Conservation (phyloP, 2,329 filamentous ascomycete genomes). For the Conoideocrella luteorostrata region DNA sequence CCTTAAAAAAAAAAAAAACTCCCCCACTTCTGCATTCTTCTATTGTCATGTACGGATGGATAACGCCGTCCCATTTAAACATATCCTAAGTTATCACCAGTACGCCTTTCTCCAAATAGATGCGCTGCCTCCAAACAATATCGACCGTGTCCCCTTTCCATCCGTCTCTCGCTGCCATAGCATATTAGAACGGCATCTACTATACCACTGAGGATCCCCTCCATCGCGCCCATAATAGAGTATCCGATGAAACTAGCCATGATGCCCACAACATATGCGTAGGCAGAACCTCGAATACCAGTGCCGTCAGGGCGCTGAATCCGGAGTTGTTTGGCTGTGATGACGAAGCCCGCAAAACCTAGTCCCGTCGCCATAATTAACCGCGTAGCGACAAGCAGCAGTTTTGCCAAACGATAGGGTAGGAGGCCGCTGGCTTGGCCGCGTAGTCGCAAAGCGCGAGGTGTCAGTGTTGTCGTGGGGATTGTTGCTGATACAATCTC, state of each 20-base stretch:
- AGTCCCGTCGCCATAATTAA: constrained; percentile 86
- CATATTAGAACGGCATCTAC: constrained; percentile 86
- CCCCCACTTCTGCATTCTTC: background rate
- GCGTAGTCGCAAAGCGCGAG: constrained; percentile 40
- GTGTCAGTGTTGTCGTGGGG: constrained; percentile 66
- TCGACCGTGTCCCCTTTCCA: constrained; percentile 59
- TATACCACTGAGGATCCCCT: constrained; percentile 79
- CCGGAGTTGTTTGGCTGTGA: constrained; percentile 73
- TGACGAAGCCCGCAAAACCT: constrained; percentile 95
- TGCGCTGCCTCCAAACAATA: constrained; percentile 91
- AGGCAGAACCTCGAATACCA: constrained; percentile 70
- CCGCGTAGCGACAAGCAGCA: constrained; percentile 83
- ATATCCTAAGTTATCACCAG: constrained; percentile 11
- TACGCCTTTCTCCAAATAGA: constrained; percentile 66
- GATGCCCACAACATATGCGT: constrained; percentile 89
- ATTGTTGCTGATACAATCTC: constrained; percentile 68
- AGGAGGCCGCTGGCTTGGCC: constrained; percentile 53
- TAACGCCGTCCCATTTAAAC: constrained; percentile 5
- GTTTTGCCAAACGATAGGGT: constrained; percentile 84
- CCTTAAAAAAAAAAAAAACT: background rate
- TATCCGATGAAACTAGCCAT: constrained; percentile 93
- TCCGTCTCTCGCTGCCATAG: constrained; percentile 82
- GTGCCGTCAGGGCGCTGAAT: constrained; percentile 48
- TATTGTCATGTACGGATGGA: background rate
- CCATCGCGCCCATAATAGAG: constrained; percentile 85